These are phyloP conservation scores for Phaseolus coccineus DNA, from an alignment of 331 rosid species.

Conservation along the genomic window DNA sequence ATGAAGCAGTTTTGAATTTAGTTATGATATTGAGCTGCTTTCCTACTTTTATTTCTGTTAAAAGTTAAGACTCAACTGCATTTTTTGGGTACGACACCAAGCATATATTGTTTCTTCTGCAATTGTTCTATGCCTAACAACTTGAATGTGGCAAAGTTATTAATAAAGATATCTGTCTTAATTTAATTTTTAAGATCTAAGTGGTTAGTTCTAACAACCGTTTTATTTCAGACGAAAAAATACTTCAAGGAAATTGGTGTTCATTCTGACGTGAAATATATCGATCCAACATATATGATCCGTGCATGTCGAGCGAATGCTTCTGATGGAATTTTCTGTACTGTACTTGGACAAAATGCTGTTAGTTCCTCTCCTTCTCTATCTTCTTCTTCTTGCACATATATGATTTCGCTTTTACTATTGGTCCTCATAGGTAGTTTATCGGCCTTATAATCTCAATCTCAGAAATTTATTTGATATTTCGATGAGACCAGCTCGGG, in stretches of 20 bases:
- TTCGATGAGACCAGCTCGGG: background rate
- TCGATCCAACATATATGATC: slow-evolving; percentile 98
- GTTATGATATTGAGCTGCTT: slow-evolving; percentile 16
- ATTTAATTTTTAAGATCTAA: background rate
- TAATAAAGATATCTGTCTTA: background rate
- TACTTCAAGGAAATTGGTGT: slow-evolving; percentile 70
- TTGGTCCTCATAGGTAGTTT: slow-evolving; percentile 23
- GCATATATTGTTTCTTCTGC: slow-evolving; percentile 25
- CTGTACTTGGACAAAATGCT: slow-evolving; percentile 95
- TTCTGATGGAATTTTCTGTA: slow-evolving; percentile 93
- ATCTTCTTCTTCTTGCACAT: background rate
- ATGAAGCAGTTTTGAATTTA: slow-evolving; percentile 1
- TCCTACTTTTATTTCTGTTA: background rate
- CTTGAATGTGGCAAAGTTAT: slow-evolving; percentile 14
- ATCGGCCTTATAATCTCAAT: slow-evolving; percentile 1
- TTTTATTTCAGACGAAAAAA: slow-evolving; percentile 67
- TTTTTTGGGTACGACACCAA: background rate
- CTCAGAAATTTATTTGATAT: background rate
- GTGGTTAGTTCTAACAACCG: background rate
- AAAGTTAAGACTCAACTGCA: background rate
- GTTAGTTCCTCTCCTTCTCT: slow-evolving; percentile 63
- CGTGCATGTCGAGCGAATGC: slow-evolving; percentile 96
- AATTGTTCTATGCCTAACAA: background rate
- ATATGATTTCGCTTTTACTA: slow-evolving; percentile 2
- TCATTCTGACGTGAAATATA: slow-evolving; percentile 86